phyloP scores from a whole-genome alignment of 345 rosid genomes.

The Eucalyptus cloeziana region DNA sequence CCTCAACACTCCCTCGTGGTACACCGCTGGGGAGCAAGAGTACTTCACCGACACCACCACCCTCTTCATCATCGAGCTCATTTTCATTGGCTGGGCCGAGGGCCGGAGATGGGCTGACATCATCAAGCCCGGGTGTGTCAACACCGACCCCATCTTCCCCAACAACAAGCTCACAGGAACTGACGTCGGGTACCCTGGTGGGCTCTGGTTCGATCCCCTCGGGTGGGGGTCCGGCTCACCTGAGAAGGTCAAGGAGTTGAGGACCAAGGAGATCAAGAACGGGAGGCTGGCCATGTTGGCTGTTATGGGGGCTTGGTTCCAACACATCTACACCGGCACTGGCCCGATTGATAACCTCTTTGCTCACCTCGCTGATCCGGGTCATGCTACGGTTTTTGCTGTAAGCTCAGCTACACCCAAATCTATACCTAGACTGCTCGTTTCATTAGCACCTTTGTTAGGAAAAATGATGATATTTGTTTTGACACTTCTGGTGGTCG shows the following conservation, averaged over 20 bases:
- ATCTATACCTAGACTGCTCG: neutral
- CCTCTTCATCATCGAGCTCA: slow-evolving; percentile 62
- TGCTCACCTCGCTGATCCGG: slow-evolving; percentile 97
- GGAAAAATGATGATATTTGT: too few species aligned
- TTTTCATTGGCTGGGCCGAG: slow-evolving; percentile 96
- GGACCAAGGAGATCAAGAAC: slow-evolving; percentile 94
- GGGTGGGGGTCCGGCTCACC: slow-evolving; percentile 91
- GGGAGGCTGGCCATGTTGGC: slow-evolving; percentile 98
- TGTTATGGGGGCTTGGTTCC: slow-evolving; percentile 99
- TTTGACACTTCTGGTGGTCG: neutral
- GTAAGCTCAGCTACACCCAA: slow-evolving; percentile 20
- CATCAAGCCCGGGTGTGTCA: slow-evolving; percentile 87
- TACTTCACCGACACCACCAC: slow-evolving; percentile 94
- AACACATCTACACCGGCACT: slow-evolving; percentile 91
- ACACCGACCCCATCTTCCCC: slow-evolving; percentile 95
- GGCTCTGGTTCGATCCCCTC: slow-evolving; percentile 95
- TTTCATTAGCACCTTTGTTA: neutral
- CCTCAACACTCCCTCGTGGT: slow-evolving; percentile 95
- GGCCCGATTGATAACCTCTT: slow-evolving; percentile 97
- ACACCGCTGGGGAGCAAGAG: slow-evolving; percentile 69
- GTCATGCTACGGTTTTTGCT: slow-evolving; percentile 87
- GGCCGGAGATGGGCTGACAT: slow-evolving; percentile 98
- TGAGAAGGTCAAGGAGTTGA: slow-evolving; percentile 76
- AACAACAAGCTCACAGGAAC: slow-evolving; percentile 95
- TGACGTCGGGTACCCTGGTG: slow-evolving; percentile 98